These are phyloP conservation scores for Sicyos baderoa DNA, from an alignment of 306 rosid genomes.

Conservation along the genomic window DNA sequence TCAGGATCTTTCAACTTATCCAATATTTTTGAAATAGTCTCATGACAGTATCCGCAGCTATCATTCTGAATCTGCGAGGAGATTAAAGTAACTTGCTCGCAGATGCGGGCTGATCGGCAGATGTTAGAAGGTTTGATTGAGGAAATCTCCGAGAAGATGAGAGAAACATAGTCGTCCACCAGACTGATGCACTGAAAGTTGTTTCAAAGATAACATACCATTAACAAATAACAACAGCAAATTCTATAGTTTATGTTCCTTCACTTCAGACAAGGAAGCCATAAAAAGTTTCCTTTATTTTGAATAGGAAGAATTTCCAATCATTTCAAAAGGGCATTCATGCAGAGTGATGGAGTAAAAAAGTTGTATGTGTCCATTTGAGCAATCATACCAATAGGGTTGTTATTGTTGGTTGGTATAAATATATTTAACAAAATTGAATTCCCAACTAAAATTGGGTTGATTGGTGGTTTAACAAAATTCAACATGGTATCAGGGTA, in stretches of 20 bases:
- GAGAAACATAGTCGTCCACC: conserved; percentile 79
- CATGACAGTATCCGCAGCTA: conserved; percentile 62
- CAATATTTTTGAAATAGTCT: conserved; percentile 44
- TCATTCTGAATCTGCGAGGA: conserved; percentile 48
- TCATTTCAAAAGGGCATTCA: not conserved
- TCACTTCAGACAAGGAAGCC: not conserved
- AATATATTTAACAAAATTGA: too few relatives aligned
- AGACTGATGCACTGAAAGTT: conserved; percentile 51
- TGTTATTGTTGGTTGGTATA: too few relatives aligned
- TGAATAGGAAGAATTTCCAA: not conserved
- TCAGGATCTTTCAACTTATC: conserved; percentile 68
- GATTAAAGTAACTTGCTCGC: conserved; percentile 37
- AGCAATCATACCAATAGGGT: conserved; percentile 25
- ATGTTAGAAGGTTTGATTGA: conserved; percentile 47
- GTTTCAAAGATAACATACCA: conserved; percentile 11
- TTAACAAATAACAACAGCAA: not conserved
- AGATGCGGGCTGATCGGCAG: conserved; percentile 61
- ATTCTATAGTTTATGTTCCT: not conserved
- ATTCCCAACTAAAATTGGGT: too few relatives aligned
- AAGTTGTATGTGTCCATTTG: not conserved
- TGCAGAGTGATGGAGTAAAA: not conserved
- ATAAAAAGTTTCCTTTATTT: not conserved
- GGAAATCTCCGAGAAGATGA: conserved; percentile 57
- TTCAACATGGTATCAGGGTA: too few relatives aligned
- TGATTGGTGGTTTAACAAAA: too few relatives aligned